Evolutionary conservation across 495 filamentous ascomycete species (phyloP).

Genomic region (Podospora pseudoanserina): DNA sequence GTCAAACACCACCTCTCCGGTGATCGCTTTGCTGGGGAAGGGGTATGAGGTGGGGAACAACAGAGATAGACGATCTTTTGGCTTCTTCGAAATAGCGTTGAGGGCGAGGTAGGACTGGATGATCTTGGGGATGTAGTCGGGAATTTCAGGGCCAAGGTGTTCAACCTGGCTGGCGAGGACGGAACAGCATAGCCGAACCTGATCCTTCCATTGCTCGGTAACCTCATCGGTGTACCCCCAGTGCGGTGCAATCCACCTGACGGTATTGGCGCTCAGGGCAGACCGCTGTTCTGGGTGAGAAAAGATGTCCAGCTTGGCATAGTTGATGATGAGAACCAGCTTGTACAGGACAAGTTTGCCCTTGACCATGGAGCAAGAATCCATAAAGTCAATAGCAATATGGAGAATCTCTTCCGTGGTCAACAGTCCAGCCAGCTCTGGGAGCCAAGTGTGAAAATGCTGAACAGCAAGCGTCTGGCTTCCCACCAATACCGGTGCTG

Average conservation of each 20-base stretch:
- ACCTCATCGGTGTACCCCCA: slow-evolving; percentile 76
- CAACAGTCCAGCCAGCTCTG: slow-evolving; percentile 75
- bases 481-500: slow-evolving; percentile 79
- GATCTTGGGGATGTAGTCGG: slow-evolving; percentile 85
- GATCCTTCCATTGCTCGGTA: slow-evolving; percentile 83
- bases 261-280: slow-evolving; percentile 73
- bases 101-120: slow-evolving; percentile 84
- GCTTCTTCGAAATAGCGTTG: slow-evolving; percentile 56
- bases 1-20: slow-evolving; percentile 65
- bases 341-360: slow-evolving; percentile 95
- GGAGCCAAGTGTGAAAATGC: slow-evolving; percentile 95
- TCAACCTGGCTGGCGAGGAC: slow-evolving; percentile 80
- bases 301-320: slow-evolving; percentile 76
- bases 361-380: slow-evolving; percentile 81
- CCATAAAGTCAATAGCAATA: slow-evolving; percentile 88
- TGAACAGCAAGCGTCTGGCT: slow-evolving; percentile 95
- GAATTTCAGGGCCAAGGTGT: slow-evolving; percentile 73
- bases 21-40: slow-evolving; percentile 71
- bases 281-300: slow-evolving; percentile 67
- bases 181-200: slow-evolving; percentile 87
- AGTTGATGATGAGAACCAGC: slow-evolving; percentile 85
- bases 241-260: slow-evolving; percentile 88
- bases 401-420: slow-evolving; percentile 81
- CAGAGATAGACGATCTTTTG: slow-evolving; percentile 70
- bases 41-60: slow-evolving; percentile 89